A percentile compares a stretch with the other conserved stretches of the same genome.
Conservation (phyloP, 192 early-diverging fungal species). For the Coemansia sp. region DNA sequence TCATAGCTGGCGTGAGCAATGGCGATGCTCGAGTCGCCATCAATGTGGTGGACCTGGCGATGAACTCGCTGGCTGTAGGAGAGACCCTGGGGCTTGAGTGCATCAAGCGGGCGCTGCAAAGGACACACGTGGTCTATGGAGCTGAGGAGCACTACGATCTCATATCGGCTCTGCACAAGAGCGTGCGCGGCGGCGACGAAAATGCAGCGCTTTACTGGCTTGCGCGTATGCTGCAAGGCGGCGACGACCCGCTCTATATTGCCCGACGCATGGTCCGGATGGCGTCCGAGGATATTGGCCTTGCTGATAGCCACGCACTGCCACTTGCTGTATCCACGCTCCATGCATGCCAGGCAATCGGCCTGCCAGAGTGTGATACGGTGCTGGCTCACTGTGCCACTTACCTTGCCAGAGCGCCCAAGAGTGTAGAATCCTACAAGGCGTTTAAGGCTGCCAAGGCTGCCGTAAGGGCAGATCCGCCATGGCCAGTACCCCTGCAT, state of each 20-base stretch:
- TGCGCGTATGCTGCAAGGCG: constrained; percentile 82
- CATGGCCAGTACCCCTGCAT: constrained; percentile 81
- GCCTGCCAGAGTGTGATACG: constrained; percentile 90
- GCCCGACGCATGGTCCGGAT: constrained; percentile 75
- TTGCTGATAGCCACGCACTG: constrained; percentile 78
- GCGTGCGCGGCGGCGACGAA: constrained; percentile 77
- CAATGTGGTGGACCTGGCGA: constrained; percentile 34
- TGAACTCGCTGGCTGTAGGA: constrained; percentile 23
- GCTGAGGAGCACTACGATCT: constrained; percentile 87
- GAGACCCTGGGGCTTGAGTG: constrained; percentile 49
- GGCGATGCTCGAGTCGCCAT: constrained; percentile 62
- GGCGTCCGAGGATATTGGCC: constrained; percentile 86
- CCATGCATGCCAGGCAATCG: constrained; percentile 82
- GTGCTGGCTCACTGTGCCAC: constrained; percentile 76
- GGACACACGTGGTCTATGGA: constrained; percentile 80
- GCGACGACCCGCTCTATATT: constrained; percentile 89
- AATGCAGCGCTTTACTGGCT: constrained; percentile 87
- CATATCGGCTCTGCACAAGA: constrained; percentile 89
- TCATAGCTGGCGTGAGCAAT: constrained; percentile 68
- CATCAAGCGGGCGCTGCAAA: constrained; percentile 71
- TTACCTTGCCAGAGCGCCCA: constrained; percentile 77
- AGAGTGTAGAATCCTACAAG: constrained; percentile 78
- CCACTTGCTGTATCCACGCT: constrained; percentile 72
- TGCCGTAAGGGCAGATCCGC: constrained; percentile 58
- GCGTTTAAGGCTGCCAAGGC: constrained; percentile 71